phyloP scores from a whole-genome alignment of 1,284 basidiomycete genomes.

The Flammula alnicola region DNA sequence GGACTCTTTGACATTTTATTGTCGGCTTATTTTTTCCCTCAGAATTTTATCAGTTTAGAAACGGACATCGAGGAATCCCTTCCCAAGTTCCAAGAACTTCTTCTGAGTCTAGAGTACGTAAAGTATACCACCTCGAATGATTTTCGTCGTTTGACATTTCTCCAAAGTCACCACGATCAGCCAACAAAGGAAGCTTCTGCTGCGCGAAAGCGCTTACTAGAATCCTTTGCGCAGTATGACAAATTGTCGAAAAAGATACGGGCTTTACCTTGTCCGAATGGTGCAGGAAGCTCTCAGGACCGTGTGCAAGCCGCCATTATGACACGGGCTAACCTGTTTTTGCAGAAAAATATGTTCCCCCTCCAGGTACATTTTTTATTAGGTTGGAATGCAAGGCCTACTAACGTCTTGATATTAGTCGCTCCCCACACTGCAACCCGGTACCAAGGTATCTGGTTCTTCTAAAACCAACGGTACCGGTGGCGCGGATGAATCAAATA shows the following conservation, averaged over 20 bases:
- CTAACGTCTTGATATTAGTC: conserved; percentile 26
- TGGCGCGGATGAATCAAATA: conserved; percentile 29
- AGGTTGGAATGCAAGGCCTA: not conserved
- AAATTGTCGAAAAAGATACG: conserved; percentile 85
- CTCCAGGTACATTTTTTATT: conserved; percentile 57
- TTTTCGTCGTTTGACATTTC: too few relatives aligned
- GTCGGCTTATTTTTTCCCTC: conserved; percentile 5
- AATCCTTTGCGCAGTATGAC: conserved; percentile 89
- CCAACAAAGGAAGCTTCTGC: conserved; percentile 71
- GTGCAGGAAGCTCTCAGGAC: conserved; percentile 76
- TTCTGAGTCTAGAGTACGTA: conserved; percentile 52
- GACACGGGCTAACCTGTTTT: conserved; percentile 77
- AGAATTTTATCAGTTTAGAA: conserved; percentile 81
- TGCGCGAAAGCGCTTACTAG: conserved; percentile 79
- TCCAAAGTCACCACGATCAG: conserved; percentile 64
- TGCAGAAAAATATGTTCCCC: conserved; percentile 89
- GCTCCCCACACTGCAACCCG: conserved; percentile 27
- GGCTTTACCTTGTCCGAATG: conserved; percentile 63
- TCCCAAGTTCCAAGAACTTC: conserved; percentile 54
- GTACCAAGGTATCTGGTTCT: too few relatives aligned
- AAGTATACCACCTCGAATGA: not conserved
- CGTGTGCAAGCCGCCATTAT: conserved; percentile 84
- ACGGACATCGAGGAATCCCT: conserved; percentile 54
- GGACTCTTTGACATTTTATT: not conserved
- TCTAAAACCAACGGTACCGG: conserved; percentile 44